phyloP scores from a whole-genome alignment of 345 rosid species.

The Abelmoschus esculentus region DNA sequence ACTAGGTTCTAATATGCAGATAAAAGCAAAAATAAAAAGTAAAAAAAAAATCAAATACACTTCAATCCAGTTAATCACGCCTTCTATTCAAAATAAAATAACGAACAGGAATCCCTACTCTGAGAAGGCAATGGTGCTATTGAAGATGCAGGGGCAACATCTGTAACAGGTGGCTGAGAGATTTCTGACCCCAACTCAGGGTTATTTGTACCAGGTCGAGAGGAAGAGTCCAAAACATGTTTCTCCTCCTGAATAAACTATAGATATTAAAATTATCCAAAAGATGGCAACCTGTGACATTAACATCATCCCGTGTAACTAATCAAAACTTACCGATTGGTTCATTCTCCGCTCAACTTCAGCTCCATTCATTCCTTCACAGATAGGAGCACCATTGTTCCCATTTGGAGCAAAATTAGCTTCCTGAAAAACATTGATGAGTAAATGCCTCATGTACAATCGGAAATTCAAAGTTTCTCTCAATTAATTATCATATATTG shows the following conservation, averaged over 20 bases:
- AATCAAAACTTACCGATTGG: constrained; percentile 41
- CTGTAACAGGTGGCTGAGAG: constrained; percentile 46
- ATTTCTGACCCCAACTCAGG: constrained; percentile 54
- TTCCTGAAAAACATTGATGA: constrained; percentile 46
- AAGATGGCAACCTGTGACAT: neutral
- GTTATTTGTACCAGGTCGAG: constrained; percentile 29
- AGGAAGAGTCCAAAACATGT: constrained; percentile 36
- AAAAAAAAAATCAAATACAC: neutral
- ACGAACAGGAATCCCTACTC: constrained; percentile 39
- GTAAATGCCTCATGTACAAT: constrained; percentile 8
- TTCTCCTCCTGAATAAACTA: constrained; percentile 38
- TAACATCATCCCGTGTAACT: neutral
- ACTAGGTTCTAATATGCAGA: constrained; percentile 55
- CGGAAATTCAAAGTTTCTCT: neutral
- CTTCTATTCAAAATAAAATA: neutral
- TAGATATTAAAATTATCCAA: neutral
- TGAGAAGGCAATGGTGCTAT: constrained; percentile 46
- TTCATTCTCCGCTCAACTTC: constrained; percentile 67
- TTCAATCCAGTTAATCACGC: constrained; percentile 4
- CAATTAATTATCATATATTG: constrained; percentile 6
- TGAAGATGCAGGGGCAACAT: constrained; percentile 28
- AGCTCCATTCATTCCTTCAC: constrained; percentile 74
- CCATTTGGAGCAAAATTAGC: constrained; percentile 69
- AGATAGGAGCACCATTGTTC: constrained; percentile 36
- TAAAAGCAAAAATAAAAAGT: constrained; percentile 9